Evolutionary conservation across 768 basidiomycete species (phyloP), one percentile per base, ranked within the genome.

Genomic region (Asterophora parasitica): DNA sequence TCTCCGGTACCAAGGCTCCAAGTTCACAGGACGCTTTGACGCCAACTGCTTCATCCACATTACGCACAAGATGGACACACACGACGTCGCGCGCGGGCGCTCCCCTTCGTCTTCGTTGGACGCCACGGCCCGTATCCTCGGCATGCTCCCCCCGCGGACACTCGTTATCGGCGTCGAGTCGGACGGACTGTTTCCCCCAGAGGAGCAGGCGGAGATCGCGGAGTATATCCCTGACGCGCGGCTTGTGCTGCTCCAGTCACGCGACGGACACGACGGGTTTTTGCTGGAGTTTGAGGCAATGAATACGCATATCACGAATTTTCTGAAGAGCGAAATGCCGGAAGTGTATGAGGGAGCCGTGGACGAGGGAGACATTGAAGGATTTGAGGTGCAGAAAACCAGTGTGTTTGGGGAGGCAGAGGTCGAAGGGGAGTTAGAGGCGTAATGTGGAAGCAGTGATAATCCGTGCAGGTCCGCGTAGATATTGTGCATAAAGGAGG

Each of bases 341-440:
- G 80, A 74, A 53, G 72, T 85, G 46, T 93, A 89, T 67, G 53
- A 46, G 19, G 55, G 48, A 4, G 49, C 36, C 10, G 58, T 53
- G 15, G 71, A 50, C 4, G 66, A 50, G 44, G 12, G 42, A 47
- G 27, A 30, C 10, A 30, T 30, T 30, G 66, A 65, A 1, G 85
- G 75, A 9, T 95, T 92, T 58, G 77, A 72, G 42, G 74, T 93
- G 13, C 86, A 82, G 67, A 95, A 97, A 77, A 87, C 89, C 56
- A 96, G 93, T 61, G 63, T 96, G 64, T 99, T 98, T 70, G 95
- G 95, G 1, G 95, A 98, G 73, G 95, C 93, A 0, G 95, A 98
- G 72, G 92, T 93, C 20, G 91, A 92, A 30, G 28, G 10, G 28
- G 28, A 30, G 28, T 5, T 5, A 10, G 28, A 30, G 28, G 28